Base-by-base conservation (phyloP, 768 basidiomycete species). In the Suillus lakei region DNA sequence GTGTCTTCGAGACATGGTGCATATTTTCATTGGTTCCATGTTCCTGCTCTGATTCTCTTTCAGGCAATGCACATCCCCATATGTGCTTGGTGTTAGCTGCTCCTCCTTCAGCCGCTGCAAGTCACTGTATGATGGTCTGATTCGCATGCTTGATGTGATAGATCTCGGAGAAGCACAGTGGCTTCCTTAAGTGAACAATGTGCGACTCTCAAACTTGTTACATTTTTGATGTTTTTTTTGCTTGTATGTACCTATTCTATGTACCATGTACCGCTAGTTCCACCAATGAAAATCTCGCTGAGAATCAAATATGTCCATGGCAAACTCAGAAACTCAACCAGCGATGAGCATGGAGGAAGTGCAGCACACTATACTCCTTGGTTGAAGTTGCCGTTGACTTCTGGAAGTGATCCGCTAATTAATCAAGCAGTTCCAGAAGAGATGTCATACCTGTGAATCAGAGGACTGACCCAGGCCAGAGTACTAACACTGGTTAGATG, bases 1-100 rank as follows among this genome's bases (percentile, higher is more conserved):
- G 83, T 4, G 76, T 84, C 28, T 83, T 79, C 60, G 61, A 70
- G 5, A 77, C 72, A 26, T 83, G 82, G 82, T 81, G 60, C 67
- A 74, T 70, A 28, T 18, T 15, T 44, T 9, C 9, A 26, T 28
- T 61, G 46, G n/a, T 28, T 60, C 6, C 32, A 36, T 5, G 9
- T 41, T 43, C 39, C 10, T 12, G n/a, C 59, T 21, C 46, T 46
- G 46, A 46, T 46, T 46, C n/a, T 23, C 12, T 46, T 23, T 0
- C 36, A 63, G 62, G 62, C 53, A 63, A 32, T 15, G 16, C 34
- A 56, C 53, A 16, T 63, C 62, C 18, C 30, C n/a, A 16, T 41
- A 55, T 23, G 62, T 63, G 1, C 2, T 43, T n/a, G 36, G 62
- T 3, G 23, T 36, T 12, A 63, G 62, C 26, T 39, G 38, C 7